Base-by-base conservation (phyloP, 1,139 yeast genomes). In the Protomyces gravidus region DNA sequence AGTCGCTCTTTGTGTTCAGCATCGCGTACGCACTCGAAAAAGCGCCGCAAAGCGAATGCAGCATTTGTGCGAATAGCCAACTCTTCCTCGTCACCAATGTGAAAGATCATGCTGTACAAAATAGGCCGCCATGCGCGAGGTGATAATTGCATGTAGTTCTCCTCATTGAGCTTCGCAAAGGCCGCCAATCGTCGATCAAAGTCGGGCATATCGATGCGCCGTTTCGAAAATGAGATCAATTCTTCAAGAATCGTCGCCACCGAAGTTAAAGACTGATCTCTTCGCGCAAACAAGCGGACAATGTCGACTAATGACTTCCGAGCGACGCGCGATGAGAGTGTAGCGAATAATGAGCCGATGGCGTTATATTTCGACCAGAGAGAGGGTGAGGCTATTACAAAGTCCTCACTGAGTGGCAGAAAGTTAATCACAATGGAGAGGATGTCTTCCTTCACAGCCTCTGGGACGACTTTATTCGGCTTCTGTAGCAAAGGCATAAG, bases 61-160 rank as follows among this genome's bases (percentile, higher is more conserved):
- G 96, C 89, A 68, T 86, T 89, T 0, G 88, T 80, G 71, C 97
- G 79, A 59, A 92, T 75, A 0, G 96, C 85, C 62, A 86, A 76
- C 70, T 92, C 99, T 23, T 82, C 84, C 39, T 83, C 84, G 67
- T 89, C 95, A 62, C 83, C 83, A 62, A 92, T 80, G 69, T 81
- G 87, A 68, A 75, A 89, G 47, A 92, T 76, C 63, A 83, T 78
- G 62, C 84, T 80, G 69, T 85, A 80, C 40, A 92, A 63, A 2
- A 94, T 68, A 1, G 97, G 97, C 6, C 80, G 68, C 98, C 98
- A 94, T 67, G 89, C 89, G 2, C 71, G 62, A 0, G 81, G 74
- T 0, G 79, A 69, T 13, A 86, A 72, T 0, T 70, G 63, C 1
- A 58, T 15, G 68, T 78, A 87, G 5, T 65, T 47, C 2, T 73